A percentile compares a stretch with the other conserved stretches of the same genome.
These are phyloP conservation scores for Ophiostoma australiae DNA, from an alignment of 2,329 filamentous ascomycete genomes.

Conservation along the genomic window DNA sequence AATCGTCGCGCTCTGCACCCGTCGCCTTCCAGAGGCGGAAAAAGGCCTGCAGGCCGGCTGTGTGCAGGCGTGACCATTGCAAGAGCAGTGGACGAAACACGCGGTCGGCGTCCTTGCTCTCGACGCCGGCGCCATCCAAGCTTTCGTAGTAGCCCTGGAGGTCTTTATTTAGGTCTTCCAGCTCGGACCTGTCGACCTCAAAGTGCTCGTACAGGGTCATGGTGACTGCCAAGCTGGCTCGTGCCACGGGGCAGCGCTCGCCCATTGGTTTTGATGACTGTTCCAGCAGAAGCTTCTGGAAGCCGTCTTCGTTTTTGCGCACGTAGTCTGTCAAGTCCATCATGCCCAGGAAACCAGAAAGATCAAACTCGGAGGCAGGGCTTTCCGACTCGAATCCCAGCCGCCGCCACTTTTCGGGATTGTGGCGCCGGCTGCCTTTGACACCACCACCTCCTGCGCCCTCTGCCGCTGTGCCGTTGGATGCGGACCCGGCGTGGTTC, in stretches of 20 bases:
- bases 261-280: slow-evolving; percentile 68
- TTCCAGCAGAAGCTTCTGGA: slow-evolving; percentile 86
- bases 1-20: slow-evolving; percentile 77
- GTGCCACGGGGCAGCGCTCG: slow-evolving; percentile 79
- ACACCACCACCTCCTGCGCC: slow-evolving; percentile 29
- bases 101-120: slow-evolving; percentile 67
- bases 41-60: slow-evolving; percentile 78
- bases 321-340: slow-evolving; percentile 97
- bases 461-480: slow-evolving; percentile 30
- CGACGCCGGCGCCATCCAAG: slow-evolving; percentile 49
- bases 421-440: slow-evolving; percentile 66
- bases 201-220: slow-evolving; percentile 92
- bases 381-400: slow-evolving; percentile 89
- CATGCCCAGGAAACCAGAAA: slow-evolving; percentile 85
- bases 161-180: slow-evolving; percentile 62
- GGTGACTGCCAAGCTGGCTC: slow-evolving; percentile 81
- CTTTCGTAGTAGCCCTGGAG: slow-evolving; percentile 62
- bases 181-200: slow-evolving; percentile 78
- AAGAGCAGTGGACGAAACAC: slow-evolving; percentile 81
- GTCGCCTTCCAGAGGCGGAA: slow-evolving; percentile 90
- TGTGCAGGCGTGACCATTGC: slow-evolving; percentile 89
- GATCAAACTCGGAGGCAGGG: slow-evolving; percentile 78
- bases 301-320: slow-evolving; percentile 82
- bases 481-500: slow-evolving; percentile 32
- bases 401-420: slow-evolving; percentile 87